A percentile compares a stretch with the other conserved stretches of the same genome.
Evolutionary conservation across 1,284 basidiomycete species (phyloP).

Genomic region (Cutaneotrichosporon arboriforme): DNA sequence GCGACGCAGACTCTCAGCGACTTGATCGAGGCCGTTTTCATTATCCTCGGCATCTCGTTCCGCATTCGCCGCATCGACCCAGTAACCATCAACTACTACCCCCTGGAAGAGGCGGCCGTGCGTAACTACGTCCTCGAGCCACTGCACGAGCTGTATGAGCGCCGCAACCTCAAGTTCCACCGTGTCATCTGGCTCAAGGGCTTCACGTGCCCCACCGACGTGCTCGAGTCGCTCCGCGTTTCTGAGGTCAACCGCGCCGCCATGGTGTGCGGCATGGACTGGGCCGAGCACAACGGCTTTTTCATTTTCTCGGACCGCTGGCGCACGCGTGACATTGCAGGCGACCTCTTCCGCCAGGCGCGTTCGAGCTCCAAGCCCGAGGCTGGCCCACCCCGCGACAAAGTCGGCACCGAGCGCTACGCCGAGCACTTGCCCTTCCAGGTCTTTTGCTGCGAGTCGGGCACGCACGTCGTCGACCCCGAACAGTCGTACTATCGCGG

Average conservation of each 20-base stretch:
- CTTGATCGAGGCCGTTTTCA: conserved; percentile 85
- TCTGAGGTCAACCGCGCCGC: conserved; percentile 82
- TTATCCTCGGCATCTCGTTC: conserved; percentile 82
- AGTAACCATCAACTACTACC: conserved; percentile 91
- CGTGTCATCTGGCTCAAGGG: conserved; percentile 94
- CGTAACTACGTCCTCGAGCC: conserved; percentile 86
- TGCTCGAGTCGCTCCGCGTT: conserved; percentile 85
- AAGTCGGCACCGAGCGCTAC: conserved; percentile 71
- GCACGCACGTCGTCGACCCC: conserved; percentile 89
- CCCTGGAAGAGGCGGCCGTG: conserved; percentile 84
- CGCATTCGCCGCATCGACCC: conserved; percentile 77
- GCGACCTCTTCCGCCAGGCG: conserved; percentile 90
- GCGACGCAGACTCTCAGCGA: conserved; percentile 87
- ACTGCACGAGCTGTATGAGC: conserved; percentile 70
- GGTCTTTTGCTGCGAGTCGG: conserved; percentile 93
- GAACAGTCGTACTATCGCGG: conserved; percentile 86
- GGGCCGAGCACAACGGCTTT: conserved; percentile 91
- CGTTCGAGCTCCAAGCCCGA: conserved; percentile 86
- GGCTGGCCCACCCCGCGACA: conserved; percentile 81
- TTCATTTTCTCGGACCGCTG: conserved; percentile 96
- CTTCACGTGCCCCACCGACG: conserved; percentile 93
- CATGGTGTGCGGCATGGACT: conserved; percentile 98
- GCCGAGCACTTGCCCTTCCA: conserved; percentile 88
- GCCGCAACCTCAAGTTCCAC: conserved; percentile 72
- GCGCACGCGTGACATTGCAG: conserved; percentile 90